Percentiles rank a stretch among this genome's conserved stretches.
phyloP scores from a whole-genome alignment of 2,329 filamentous ascomycete genomes.

The Arachnopeziza araneosa region DNA sequence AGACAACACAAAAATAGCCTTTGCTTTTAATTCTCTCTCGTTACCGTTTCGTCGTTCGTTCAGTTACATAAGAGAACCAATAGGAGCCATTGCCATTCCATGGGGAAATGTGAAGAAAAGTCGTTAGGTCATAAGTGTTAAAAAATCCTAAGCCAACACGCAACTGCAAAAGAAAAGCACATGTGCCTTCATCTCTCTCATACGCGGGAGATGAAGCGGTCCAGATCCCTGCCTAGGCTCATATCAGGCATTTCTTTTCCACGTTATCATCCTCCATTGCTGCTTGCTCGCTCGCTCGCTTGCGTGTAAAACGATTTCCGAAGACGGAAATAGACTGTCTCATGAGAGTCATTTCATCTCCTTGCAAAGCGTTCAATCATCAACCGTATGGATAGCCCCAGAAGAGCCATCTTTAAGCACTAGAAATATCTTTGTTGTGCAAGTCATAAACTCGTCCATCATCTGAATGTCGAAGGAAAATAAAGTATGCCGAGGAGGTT shows the following conservation, averaged over 20 bases:
- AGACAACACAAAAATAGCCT: neutral
- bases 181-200: neutral
- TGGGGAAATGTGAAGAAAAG: neutral
- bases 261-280: neutral
- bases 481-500: conserved; percentile 32
- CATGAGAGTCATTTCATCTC: conserved; percentile 10
- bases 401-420: conserved; percentile 17
- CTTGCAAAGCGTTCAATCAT: conserved; percentile 40
- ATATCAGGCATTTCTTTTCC: conserved; percentile 25
- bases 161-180: neutral
- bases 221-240: conserved; percentile 20
- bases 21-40: neutral
- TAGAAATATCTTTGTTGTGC: conserved; percentile 22
- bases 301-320: neutral
- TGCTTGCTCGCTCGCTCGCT: neutral
- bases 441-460: conserved; percentile 35
- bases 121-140: neutral
- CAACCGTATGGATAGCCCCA: conserved; percentile 38
- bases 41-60: neutral
- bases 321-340: neutral
- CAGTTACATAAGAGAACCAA: neutral
- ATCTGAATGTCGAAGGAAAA: conserved; percentile 31
- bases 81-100: neutral
- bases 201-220: neutral
- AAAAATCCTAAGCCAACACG: neutral